These are phyloP conservation scores for Quaeritorhiza haematococci DNA, from an alignment of 371 early-diverging fungal genomes.

Conservation along the genomic window DNA sequence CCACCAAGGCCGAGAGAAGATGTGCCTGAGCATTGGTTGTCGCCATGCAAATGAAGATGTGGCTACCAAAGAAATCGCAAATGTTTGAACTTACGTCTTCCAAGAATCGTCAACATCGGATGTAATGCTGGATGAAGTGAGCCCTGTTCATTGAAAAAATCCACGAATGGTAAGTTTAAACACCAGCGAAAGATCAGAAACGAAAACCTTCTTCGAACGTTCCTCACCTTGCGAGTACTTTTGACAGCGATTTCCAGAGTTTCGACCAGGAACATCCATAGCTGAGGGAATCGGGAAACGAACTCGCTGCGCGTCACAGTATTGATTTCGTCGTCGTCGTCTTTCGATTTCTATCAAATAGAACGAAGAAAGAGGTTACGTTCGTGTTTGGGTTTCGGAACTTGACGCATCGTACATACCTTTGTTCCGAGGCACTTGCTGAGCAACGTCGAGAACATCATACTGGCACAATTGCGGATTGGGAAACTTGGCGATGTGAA, in stretches of 20 bases:
- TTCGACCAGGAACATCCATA: constrained; percentile 70
- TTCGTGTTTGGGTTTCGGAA: too few species aligned
- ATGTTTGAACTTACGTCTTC: constrained; percentile 22
- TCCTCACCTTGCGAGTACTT: constrained; percentile 1
- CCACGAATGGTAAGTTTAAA: too few species aligned
- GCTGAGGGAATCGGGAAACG: constrained; percentile 76
- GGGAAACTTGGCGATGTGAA: constrained; percentile 87
- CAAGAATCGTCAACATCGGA: constrained; percentile 36
- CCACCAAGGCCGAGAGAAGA: too few species aligned
- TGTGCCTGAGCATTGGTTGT: neutral
- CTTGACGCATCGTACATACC: too few species aligned
- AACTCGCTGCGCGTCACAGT: constrained; percentile 85
- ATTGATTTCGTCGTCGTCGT: constrained; percentile 67
- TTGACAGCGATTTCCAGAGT: constrained; percentile 64
- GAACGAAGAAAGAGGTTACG: too few species aligned
- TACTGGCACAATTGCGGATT: constrained; percentile 88
- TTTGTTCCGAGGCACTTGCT: constrained; percentile 82
- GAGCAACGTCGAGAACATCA: constrained; percentile 82
- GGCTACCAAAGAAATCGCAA: neutral
- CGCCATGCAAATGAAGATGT: neutral
- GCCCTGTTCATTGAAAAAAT: neutral
- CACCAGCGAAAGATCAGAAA: neutral
- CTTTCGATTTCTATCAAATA: constrained; percentile 37
- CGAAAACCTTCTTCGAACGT: too few species aligned
- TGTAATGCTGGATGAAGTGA: constrained; percentile 26